Evolutionary conservation across 2,329 filamentous ascomycete species (phyloP).

Genomic region (Aspergillus melleus): DNA sequence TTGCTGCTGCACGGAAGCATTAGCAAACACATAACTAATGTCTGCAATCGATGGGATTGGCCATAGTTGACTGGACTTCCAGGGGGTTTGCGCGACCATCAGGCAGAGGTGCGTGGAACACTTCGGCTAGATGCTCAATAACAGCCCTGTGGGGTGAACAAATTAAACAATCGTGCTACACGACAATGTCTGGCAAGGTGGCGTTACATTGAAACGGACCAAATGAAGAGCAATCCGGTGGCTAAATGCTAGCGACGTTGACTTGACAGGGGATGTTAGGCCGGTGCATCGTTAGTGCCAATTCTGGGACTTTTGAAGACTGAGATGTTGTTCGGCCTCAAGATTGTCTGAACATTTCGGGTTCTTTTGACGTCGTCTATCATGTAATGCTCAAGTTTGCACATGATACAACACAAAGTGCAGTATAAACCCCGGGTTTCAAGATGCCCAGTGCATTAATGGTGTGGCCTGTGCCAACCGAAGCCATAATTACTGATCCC

Average conservation of each 20-base stretch:
- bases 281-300: too few relatives aligned
- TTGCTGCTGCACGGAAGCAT: not conserved
- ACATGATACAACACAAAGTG: not conserved
- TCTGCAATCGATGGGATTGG: not conserved
- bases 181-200: not conserved
- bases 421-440: not conserved
- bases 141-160: not conserved
- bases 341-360: too few relatives aligned
- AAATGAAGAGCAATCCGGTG: not conserved
- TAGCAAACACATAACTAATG: not conserved
- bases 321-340: too few relatives aligned
- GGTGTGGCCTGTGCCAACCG: not conserved
- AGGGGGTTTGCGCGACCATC: not conserved
- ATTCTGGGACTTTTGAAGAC: too few relatives aligned
- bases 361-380: too few relatives aligned
- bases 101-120: not conserved
- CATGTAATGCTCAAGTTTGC: too few relatives aligned
- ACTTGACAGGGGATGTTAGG: not conserved
- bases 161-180: not conserved
- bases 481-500: not conserved
- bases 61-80: not conserved
- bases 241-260: not conserved
- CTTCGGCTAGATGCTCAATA: not conserved
- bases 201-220: not conserved
- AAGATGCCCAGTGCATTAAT: not conserved